These are phyloP conservation scores for Gossypium rotundifolium DNA, from an alignment of 345 rosid species.

Conservation along the genomic window DNA sequence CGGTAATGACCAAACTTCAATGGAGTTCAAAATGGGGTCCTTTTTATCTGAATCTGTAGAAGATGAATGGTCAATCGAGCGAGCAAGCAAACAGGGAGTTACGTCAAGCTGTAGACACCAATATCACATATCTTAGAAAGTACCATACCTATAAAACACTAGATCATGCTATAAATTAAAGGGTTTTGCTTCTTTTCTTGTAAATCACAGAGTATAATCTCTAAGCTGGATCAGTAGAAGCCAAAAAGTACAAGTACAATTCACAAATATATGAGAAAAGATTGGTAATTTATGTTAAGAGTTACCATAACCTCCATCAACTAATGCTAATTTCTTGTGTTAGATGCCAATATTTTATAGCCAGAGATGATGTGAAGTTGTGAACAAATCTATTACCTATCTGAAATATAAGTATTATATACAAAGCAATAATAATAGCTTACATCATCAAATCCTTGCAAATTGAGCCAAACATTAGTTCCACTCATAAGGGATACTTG, in stretches of 20 bases:
- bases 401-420: neutral
- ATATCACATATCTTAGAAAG: constrained; percentile 19
- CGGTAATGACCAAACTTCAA: constrained; percentile 76
- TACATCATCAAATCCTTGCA: constrained; percentile 78
- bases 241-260: neutral
- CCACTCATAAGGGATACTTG: constrained; percentile 98
- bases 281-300: neutral
- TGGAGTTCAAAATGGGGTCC: constrained; percentile 37
- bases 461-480: constrained; percentile 90
- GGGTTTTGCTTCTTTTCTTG: neutral
- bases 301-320: neutral
- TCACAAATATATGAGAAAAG: neutral
- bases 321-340: neutral
- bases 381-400: neutral
- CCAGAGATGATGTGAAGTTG: constrained; percentile 1
- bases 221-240: neutral
- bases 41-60: constrained; percentile 22
- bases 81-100: constrained; percentile 78
- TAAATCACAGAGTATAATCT: neutral
- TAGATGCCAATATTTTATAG: neutral
- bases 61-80: constrained; percentile 33
- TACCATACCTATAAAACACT: constrained; percentile 2
- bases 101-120: constrained; percentile 70
- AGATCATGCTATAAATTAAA: neutral
- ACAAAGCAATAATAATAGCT: constrained; percentile 23